These are phyloP conservation scores for Jatropha curcas DNA, from an alignment of 345 rosid genomes.

Conservation along the genomic window DNA sequence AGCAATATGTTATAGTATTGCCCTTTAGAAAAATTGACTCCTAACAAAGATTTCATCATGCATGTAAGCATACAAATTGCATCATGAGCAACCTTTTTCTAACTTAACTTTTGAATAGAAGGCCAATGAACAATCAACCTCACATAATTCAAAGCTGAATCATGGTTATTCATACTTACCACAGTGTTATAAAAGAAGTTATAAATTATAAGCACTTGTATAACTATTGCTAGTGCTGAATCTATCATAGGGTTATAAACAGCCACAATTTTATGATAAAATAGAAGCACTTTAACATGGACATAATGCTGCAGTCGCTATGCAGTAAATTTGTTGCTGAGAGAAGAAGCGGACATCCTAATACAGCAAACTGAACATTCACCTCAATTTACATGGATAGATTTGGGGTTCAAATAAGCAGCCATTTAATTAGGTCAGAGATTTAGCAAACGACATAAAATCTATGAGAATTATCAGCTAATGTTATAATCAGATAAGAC, in stretches of 20 bases:
- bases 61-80: not conserved
- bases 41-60: not conserved
- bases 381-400: no score
- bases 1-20: not conserved
- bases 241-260: not conserved
- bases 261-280: not conserved
- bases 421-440: not conserved
- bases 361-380: no score
- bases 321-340: no score
- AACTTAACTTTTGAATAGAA: not conserved
- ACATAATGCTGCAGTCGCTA: no score
- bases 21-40: not conserved
- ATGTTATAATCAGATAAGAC: no score
- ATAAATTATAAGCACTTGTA: not conserved
- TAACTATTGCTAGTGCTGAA: not conserved
- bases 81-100: not conserved
- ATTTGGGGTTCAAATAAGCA: not conserved
- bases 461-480: no score
- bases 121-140: not conserved
- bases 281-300: no score
- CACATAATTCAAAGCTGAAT: not conserved
- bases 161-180: not conserved
- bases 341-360: no score
- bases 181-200: not conserved
- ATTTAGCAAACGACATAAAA: not conserved